Evolutionary conservation across 345 rosid genomes (phyloP), one percentile per base, ranked within the genome.

Genomic region (Salix arbutifolia): DNA sequence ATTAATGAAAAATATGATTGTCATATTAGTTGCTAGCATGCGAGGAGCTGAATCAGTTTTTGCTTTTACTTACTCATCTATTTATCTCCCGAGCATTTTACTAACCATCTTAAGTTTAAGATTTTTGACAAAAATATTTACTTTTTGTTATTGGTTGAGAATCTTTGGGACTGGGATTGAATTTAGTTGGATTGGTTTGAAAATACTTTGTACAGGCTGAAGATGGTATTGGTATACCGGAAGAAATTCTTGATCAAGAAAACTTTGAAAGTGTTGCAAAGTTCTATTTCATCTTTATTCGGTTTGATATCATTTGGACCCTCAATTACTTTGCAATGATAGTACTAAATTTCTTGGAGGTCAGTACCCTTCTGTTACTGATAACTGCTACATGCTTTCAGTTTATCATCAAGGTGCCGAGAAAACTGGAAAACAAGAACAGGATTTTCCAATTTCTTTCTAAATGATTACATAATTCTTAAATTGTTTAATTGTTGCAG

Each of bases 141-240:
- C 5, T 3, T 13, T 46, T 13, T 4, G 50, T 46, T 44, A 44
- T 44, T 46, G 50, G 50, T 13, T 46, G 50, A 46, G 50, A 46
- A 13, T 46, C 0, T 46, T 46, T 46, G 50, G 50, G 50, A 46
- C 50, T 12, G 50, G 18, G 6, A 46, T 46, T 46, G 50, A 46
- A 46, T 46, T 46, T 46, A 14, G 17, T 46, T 46, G 69, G 21
- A 17, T 78, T 74, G 38, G 18, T 74, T 65, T 17, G 53, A 58
- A 81, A 53, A 74, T 18, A 16, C 69, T 28, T 48, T 74, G 40
- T 79, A 66, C 84, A 96, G 99, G 98, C 98, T 72, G 96, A 88
- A 86, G 99, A 96, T 84, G 98, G 99, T 38, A 81, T 91, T 42
- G 99, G 99, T 18, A 83, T 96, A 40, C 97, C 99, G 0, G 98